Evolutionary conservation across 768 basidiomycete genomes (phyloP).

Genomic region (Neoboletus magnificus): DNA sequence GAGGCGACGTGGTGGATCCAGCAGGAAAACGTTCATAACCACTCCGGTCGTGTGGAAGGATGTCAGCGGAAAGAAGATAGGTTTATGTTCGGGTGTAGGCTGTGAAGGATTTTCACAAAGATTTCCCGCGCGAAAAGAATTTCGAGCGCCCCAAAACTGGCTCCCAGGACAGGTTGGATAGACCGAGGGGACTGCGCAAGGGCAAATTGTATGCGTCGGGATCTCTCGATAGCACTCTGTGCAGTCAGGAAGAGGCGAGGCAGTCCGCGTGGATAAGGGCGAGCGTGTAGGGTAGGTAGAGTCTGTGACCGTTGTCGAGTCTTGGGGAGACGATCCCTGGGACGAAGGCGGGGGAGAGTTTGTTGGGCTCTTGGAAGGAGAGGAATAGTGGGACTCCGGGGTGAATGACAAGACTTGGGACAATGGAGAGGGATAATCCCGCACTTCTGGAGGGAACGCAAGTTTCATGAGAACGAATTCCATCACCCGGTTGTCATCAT

Average conservation of each 20-base stretch:
- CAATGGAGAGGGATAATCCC: slow-evolving; percentile 29
- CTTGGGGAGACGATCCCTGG: slow-evolving; percentile 26
- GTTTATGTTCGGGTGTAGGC: slow-evolving; percentile 26
- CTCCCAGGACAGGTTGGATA: slow-evolving; percentile 7
- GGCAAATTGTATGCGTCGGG: not conserved
- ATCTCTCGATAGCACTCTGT: slow-evolving; percentile 17
- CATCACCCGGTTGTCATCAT: slow-evolving; percentile 63
- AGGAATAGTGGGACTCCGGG: slow-evolving; percentile 12
- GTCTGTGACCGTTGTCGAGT: slow-evolving; percentile 17
- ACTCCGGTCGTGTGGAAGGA: slow-evolving; percentile 62
- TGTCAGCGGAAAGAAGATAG: slow-evolving; percentile 57
- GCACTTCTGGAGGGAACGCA: slow-evolving; percentile 50
- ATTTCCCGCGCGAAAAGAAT: slow-evolving; percentile 5
- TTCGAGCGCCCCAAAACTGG: not conserved
- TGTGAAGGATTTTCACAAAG: slow-evolving; percentile 13
- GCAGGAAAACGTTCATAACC: slow-evolving; percentile 75
- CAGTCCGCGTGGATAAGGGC: slow-evolving; percentile 20
- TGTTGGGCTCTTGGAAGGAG: slow-evolving; percentile 25
- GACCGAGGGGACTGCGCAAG: slow-evolving; percentile 1
- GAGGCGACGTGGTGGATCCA: slow-evolving; percentile 59
- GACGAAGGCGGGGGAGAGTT: slow-evolving; percentile 30
- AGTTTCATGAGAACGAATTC: slow-evolving; percentile 70
- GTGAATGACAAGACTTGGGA: slow-evolving; percentile 13
- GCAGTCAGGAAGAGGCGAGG: slow-evolving; percentile 22
- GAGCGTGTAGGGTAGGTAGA: slow-evolving; percentile 15